Base-by-base conservation (phyloP, 179 eudicot species). In the Carnegiea gigantea region DNA sequence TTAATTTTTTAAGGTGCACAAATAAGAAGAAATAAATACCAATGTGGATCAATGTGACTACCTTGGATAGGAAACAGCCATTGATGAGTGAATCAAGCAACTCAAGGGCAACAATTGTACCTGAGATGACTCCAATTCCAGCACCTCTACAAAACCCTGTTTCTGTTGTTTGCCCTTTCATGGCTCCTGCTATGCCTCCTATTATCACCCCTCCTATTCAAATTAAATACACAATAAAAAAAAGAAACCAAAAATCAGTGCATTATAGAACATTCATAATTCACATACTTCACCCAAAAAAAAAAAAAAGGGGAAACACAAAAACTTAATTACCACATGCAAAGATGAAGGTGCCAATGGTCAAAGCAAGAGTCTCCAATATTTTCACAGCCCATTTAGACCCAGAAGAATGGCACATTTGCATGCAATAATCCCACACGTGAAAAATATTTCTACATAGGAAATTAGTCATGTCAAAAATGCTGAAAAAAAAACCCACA, bases 91-190 rank as follows among this genome's bases (percentile, higher is more conserved):
- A 85, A 73, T 95, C 99, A 84, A 90, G 74, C 54, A 95, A 67
- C 76, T 95, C 97, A 62, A 95, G 87, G 6, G 89, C 93, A 12
- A 97, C 91, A 84, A 95, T 86, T 75, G 98, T 94, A 30, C 98
- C 99, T 0, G 93, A 82, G 53, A 94, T 75, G 5, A 93, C 88
- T 24, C 99, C 99, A 2, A 94, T 89, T 44, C 85, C 93, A 5
- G 93, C 93, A 51, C 99, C 99, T 44, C 92, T 90, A 43, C 89
- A 76, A 30, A 92, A 78, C 30, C 99, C 99, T 21, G 97, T 89
- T 81, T 92, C 98, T 2, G 99, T 93, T 0, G 99, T 93, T 77
- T 95, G 98, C 53, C 99, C 99, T 90, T 94, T 90, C 78, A 95
- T 83, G 30, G 95, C 97, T 78, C 99, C 99, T 44, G 88, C 89